Percentiles rank a stretch among this genome's conserved stretches.
Conservation (phyloP, 176 grass and related monocot genomes). For the Cenchrus purpureus region DNA sequence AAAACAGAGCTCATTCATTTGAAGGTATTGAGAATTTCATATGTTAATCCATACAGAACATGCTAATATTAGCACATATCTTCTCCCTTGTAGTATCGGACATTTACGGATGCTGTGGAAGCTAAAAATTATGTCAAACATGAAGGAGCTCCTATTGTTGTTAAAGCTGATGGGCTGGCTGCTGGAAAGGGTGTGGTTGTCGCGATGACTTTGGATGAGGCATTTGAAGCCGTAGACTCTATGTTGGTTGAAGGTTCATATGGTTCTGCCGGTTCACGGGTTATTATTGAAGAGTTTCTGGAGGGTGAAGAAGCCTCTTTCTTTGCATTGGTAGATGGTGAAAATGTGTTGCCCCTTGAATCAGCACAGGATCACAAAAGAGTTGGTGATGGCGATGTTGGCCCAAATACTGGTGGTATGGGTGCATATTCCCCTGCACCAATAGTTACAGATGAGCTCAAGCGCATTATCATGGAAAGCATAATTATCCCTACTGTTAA, state of each 20-base stretch:
- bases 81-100: constrained; percentile 61
- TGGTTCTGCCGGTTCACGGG: constrained; percentile 77
- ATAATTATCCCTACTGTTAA: constrained; percentile 89
- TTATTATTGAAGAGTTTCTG: constrained; percentile 86
- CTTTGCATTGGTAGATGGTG: constrained; percentile 91
- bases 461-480: constrained; percentile 68
- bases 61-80: constrained; percentile 3
- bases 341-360: constrained; percentile 85
- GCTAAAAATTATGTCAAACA: constrained; percentile 74
- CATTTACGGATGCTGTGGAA: constrained; percentile 65
- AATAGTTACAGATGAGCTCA: constrained; percentile 72
- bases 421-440: constrained; percentile 94
- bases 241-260: constrained; percentile 84
- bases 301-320: constrained; percentile 98
- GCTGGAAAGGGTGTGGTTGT: constrained; percentile 87
- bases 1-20: background rate
- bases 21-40: background rate
- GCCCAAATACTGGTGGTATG: constrained; percentile 95
- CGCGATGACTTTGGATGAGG: constrained; percentile 76
- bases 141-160: constrained; percentile 82
- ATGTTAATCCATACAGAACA: background rate
- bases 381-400: constrained; percentile 85
- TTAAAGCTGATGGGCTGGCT: constrained; percentile 90
- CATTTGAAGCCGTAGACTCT: constrained; percentile 73
- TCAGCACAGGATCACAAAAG: constrained; percentile 94